Percentiles rank a stretch among this genome's conserved stretches.
phyloP scores from a whole-genome alignment of 495 filamentous ascomycete species.

The Penicillium paradoxum region DNA sequence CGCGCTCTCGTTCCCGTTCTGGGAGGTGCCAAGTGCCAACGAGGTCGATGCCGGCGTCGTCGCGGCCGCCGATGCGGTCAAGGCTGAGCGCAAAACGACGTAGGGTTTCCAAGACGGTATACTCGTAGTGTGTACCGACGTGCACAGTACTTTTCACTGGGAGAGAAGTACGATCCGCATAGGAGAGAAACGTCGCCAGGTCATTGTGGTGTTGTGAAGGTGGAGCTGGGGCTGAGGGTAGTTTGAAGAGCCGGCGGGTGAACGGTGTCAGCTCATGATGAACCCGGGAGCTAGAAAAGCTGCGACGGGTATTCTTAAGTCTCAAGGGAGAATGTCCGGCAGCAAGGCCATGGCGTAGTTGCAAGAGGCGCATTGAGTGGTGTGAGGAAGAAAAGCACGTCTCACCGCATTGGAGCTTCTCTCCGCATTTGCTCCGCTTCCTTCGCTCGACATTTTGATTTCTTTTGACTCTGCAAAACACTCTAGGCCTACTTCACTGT shows the following conservation, averaged over 20 bases:
- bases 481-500: neutral
- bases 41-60: constrained; percentile 80
- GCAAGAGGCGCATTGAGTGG: constrained; percentile 20
- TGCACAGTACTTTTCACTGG: constrained; percentile 36
- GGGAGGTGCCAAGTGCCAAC: constrained; percentile 73
- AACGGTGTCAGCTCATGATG: constrained; percentile 27
- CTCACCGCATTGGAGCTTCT: constrained; percentile 27
- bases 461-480: neutral
- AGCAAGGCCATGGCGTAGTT: constrained; percentile 15
- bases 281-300: constrained; percentile 14
- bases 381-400: constrained; percentile 6
- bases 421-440: constrained; percentile 26
- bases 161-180: constrained; percentile 52
- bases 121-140: constrained; percentile 60
- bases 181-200: constrained; percentile 64
- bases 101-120: constrained; percentile 64
- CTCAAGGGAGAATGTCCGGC: neutral
- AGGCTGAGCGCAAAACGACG: constrained; percentile 59
- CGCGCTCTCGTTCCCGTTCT: constrained; percentile 28
- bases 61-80: constrained; percentile 64
- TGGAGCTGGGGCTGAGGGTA: constrained; percentile 36
- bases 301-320: neutral
- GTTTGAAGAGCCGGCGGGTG: constrained; percentile 39
- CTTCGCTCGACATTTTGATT: neutral
- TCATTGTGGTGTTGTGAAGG: constrained; percentile 56